A percentile compares a stretch with the other conserved stretches of the same genome.
phyloP scores from a whole-genome alignment of 345 rosid genomes.

The Brassica napus region DNA sequence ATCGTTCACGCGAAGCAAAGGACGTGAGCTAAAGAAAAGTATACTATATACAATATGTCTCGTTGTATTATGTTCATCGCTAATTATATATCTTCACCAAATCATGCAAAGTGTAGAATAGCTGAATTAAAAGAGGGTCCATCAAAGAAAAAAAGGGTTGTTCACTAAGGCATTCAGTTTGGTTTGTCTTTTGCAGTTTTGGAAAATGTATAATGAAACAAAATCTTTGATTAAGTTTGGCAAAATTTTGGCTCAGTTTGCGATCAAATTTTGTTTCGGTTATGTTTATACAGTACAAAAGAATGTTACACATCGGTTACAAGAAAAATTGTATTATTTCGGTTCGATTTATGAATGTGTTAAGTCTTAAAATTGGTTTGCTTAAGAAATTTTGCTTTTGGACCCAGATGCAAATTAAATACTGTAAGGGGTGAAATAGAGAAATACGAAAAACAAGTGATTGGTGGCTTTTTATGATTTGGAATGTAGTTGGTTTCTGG shows the following conservation, averaged over 20 bases:
- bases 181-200: not conserved
- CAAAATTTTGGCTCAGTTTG: not conserved
- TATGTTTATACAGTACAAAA: not conserved
- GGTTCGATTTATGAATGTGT: not conserved
- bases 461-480: conserved; percentile 32
- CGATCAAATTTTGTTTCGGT: not conserved
- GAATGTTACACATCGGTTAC: not conserved
- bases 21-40: conserved; percentile 1
- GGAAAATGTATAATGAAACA: not conserved
- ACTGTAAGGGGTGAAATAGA: conserved; percentile 2
- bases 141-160: not conserved
- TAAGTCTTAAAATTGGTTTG: not conserved
- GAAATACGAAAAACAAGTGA: not conserved
- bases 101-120: not conserved
- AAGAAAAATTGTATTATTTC: not conserved
- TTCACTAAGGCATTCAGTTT: not conserved
- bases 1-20: not conserved
- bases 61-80: not conserved
- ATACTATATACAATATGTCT: conserved; percentile 4
- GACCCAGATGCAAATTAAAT: not conserved
- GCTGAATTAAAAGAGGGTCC: not conserved
- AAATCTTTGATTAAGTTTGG: not conserved
- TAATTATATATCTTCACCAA: not conserved
- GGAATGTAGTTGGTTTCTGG: conserved; percentile 30
- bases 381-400: not conserved